Base-by-base conservation (phyloP, 257 asterid species). In the Verbascum thapsus region DNA sequence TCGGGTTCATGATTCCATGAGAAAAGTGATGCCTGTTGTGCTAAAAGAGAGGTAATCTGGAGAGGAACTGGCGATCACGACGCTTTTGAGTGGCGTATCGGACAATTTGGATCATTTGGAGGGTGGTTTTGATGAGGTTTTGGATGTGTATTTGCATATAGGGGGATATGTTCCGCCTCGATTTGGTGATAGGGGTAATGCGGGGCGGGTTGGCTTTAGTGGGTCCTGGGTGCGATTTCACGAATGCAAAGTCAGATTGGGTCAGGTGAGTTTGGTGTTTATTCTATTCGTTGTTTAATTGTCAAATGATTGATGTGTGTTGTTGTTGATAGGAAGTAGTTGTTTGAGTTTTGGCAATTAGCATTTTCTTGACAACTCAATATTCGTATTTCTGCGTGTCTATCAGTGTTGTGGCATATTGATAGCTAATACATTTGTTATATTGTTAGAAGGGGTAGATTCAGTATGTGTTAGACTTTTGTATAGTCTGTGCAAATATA, bases 221-320 rank as follows among this genome's bases (percentile, higher is more conserved):
- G 10, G 95, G 99, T 2, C 80, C 41, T 34, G 97, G 96, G 3
- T 84, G 99, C 73, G 85, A 81, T 64, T 76, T 72, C 38, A 90
- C 97, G 0, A 80, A 74, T 75, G 99, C 97, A 2, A 94, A 94
- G 76, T 80, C 96, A 7, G 85, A 81, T 44, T 94, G 96, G 97
- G 32, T 26, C 32, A 26, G 32, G 32, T 26, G 5, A 26, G 32
- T 26, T 2, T 26, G 32, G 32, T 26, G 32, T 26, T 26, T 26
- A 26, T 26, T 26, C 32, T 53, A 32, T 30, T 48, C 30, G 52
- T 7, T 49, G 5, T 49, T 56, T 26, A 50, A 18, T 18, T 40
- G 17, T 47, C 26, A 39, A 59, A 64, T 41, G 30, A 35, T 40
- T 42, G 42, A 26, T 30, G 8, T 44, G 40, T 22, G 18, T n/a